phyloP scores from a whole-genome alignment of 495 filamentous ascomycete genomes.

The Achaetomiella virescens region DNA sequence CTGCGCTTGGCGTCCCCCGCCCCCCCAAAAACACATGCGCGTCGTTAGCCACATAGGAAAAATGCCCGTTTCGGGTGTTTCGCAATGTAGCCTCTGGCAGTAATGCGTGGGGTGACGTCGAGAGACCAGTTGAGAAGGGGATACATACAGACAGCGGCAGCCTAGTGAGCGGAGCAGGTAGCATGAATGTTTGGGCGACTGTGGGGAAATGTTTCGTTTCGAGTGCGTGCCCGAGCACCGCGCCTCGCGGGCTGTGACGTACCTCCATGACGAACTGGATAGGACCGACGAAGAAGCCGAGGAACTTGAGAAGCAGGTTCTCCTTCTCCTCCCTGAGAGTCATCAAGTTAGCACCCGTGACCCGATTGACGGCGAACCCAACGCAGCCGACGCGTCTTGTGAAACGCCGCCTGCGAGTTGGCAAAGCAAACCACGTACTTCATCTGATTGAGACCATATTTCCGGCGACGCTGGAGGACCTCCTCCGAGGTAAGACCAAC shows the following conservation, averaged over 20 bases:
- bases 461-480: conserved; percentile 61
- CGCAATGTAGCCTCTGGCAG: conserved; percentile 1
- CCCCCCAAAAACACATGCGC: not conserved
- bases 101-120: not conserved
- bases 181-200: conserved; percentile 18
- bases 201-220: conserved; percentile 30
- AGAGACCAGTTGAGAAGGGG: not conserved
- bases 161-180: conserved; percentile 21
- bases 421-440: conserved; percentile 32
- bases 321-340: conserved; percentile 61
- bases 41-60: not conserved
- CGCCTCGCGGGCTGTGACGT: conserved; percentile 27
- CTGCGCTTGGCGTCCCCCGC: conserved; percentile 4
- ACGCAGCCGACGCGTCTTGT: not conserved
- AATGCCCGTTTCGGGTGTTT: not conserved
- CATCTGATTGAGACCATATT: conserved; percentile 82
- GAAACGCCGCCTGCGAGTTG: not conserved
- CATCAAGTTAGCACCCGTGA: not conserved
- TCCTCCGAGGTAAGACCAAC: conserved; percentile 67
- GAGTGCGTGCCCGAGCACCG: conserved; percentile 11
- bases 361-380: not conserved
- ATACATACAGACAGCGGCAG: conserved; percentile 33
- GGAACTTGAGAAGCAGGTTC: conserved; percentile 76
- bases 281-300: conserved; percentile 79
- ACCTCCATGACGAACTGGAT: conserved; percentile 96